These are phyloP conservation scores for Marchantia paleacea DNA, from an alignment of 225 moss, liverwort and hornwort species.

Conservation along the genomic window DNA sequence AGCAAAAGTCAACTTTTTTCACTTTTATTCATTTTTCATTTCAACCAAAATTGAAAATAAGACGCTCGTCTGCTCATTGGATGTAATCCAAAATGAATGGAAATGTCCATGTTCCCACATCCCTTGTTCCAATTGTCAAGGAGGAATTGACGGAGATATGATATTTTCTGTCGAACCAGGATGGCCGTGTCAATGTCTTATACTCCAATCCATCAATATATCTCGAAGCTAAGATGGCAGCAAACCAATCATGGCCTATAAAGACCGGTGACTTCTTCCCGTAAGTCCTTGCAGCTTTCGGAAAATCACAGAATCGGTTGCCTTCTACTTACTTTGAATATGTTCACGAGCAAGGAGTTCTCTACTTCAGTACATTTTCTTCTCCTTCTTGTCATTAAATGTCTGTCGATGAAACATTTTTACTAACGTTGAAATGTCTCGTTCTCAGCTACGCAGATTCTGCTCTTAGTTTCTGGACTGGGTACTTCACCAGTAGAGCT, in stretches of 20 bases:
- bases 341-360: background rate
- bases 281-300: slow-evolving; percentile 28
- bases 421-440: background rate
- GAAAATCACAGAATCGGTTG: background rate
- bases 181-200: slow-evolving; percentile 84
- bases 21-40: background rate
- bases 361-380: background rate
- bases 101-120: no score
- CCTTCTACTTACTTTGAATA: background rate
- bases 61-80: background rate
- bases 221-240: slow-evolving; percentile 61
- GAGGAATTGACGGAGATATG: background rate
- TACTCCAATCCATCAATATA: slow-evolving; percentile 89
- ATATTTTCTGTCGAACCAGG: slow-evolving; percentile 31
- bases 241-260: slow-evolving; percentile 73
- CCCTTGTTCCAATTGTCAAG: no score
- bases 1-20: background rate
- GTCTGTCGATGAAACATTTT: background rate
- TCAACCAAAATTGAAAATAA: background rate
- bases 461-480: slow-evolving; percentile 83
- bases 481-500: slow-evolving; percentile 88
- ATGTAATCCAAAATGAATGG: background rate
- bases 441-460: slow-evolving; percentile 69
- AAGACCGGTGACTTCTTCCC: slow-evolving; percentile 93
- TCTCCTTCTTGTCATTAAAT: background rate